Evolutionary conservation across 2,329 filamentous ascomycete species (phyloP).

Genomic region (Alternaria longipes): DNA sequence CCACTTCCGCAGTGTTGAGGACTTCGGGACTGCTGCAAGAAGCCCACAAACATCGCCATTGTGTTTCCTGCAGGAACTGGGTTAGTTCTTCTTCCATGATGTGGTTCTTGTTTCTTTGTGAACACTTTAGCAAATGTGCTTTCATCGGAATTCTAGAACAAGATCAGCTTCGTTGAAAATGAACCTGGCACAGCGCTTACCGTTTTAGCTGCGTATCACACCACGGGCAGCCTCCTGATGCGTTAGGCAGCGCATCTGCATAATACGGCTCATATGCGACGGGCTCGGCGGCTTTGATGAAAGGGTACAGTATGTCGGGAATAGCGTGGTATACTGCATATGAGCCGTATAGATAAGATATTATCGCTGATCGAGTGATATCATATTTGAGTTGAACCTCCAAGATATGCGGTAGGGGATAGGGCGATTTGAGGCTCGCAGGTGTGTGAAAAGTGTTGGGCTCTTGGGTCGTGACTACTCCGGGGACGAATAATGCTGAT

Average conservation of each 20-base stretch:
- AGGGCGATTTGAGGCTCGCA: no score
- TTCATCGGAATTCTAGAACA: background rate
- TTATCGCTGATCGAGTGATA: background rate
- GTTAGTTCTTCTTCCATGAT: background rate
- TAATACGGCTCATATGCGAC: background rate
- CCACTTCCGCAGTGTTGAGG: background rate
- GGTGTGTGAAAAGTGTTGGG: no score
- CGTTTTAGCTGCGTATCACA: background rate
- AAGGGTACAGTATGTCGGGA: background rate
- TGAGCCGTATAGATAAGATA: background rate
- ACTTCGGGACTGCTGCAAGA: constrained; percentile 5
- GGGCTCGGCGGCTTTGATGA: background rate
- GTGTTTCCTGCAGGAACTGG: background rate
- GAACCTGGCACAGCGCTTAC: background rate
- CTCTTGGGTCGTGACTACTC: no score
- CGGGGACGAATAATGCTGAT: no score
- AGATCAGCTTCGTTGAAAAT: background rate
- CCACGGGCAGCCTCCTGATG: background rate
- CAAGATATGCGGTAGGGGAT: no score
- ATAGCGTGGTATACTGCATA: background rate
- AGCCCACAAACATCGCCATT: background rate
- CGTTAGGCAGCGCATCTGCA: background rate
- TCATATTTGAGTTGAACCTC: no score
- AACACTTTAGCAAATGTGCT: background rate
- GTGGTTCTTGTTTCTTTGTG: background rate